Percentiles rank a stretch among this genome's conserved stretches.
These are phyloP conservation scores for Chrysoporthe deuterocubensis DNA, from an alignment of 2,329 filamentous ascomycete genomes.

Conservation along the genomic window DNA sequence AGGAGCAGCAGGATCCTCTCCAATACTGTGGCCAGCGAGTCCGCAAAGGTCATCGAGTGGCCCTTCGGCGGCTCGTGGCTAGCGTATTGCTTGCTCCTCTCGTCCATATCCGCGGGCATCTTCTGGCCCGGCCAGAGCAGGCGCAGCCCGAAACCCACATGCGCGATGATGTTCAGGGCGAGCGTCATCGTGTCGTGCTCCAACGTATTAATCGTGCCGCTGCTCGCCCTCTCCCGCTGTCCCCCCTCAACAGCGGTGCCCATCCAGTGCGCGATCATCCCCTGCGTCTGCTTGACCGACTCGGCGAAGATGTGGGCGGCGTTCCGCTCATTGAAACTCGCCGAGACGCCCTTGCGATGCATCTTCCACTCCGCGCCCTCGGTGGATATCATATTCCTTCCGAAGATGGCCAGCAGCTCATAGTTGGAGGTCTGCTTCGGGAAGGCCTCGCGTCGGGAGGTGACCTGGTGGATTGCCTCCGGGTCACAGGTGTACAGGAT, in stretches of 20 bases:
- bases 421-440: constrained; percentile 69
- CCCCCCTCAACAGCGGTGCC: constrained; percentile 37
- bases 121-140: constrained; percentile 67
- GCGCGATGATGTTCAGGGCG: constrained; percentile 61
- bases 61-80: constrained; percentile 52
- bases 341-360: constrained; percentile 73
- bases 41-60: constrained; percentile 67
- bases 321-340: constrained; percentile 78
- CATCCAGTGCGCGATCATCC: constrained; percentile 64
- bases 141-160: constrained; percentile 71
- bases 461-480: constrained; percentile 68
- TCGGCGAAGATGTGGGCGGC: constrained; percentile 67
- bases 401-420: constrained; percentile 65
- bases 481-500: constrained; percentile 64
- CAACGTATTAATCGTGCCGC: constrained; percentile 57
- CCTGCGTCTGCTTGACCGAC: constrained; percentile 64
- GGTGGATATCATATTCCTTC: constrained; percentile 71
- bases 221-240: constrained; percentile 36
- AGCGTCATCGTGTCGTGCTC: constrained; percentile 69
- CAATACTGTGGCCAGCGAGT: constrained; percentile 64
- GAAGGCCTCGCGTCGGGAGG: constrained; percentile 69
- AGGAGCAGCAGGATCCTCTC: constrained; percentile 67
- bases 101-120: constrained; percentile 46
- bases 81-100: constrained; percentile 53
- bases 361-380: constrained; percentile 72